Evolutionary conservation across 768 basidiomycete species (phyloP), one percentile per base, ranked within the genome.

Genomic region (Dioszegia crocea): DNA sequence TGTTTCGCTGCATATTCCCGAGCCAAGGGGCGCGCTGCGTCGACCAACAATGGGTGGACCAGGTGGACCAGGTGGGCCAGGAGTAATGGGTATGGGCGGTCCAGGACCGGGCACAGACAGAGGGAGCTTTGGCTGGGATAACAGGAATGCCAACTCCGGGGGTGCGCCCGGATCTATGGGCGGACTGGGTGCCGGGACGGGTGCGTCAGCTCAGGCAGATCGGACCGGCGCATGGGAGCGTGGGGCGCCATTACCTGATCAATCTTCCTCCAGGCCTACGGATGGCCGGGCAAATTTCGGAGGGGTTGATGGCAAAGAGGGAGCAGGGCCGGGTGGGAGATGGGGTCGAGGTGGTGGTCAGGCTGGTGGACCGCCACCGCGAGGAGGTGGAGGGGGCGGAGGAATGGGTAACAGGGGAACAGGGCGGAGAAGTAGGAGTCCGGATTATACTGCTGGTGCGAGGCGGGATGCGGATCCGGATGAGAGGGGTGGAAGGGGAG

Each of bases 1-100:
- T 23, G 67, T 73, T 4, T 59, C 44, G 11, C 36, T 73, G 0
- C 41, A 64, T 44, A 56, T 73, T 0, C 68, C 71, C 4, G 68
- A 68, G 56, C 67, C 69, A 29, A 68, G 67, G 53, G 43, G 43
- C 9, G 10, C 21, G 4, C 24, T 46, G 10, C 27, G 29, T 5
- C 24, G 54, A 36, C 51, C 51, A 8, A 53, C 51, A 1, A 29
- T 29, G 16, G 38, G 38, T 27, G 51, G 51, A 14, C 24, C 39
- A 17, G 21, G 19, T 26, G 45, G 45, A 47, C 45, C 40, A 31
- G 12, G 27, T 48, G n/a, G n/a, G n/a, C n/a, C n/a, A n/a, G n/a
- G n/a, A n/a, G n/a, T n/a, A n/a, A 11, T 3, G 47, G 19, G 3
- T 8, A 23, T 30, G 27, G 47, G 47, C 17, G 44, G 44, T 23